These are phyloP conservation scores for Sarcomyxa edulis DNA, from an alignment of 768 basidiomycete genomes.

Conservation along the genomic window DNA sequence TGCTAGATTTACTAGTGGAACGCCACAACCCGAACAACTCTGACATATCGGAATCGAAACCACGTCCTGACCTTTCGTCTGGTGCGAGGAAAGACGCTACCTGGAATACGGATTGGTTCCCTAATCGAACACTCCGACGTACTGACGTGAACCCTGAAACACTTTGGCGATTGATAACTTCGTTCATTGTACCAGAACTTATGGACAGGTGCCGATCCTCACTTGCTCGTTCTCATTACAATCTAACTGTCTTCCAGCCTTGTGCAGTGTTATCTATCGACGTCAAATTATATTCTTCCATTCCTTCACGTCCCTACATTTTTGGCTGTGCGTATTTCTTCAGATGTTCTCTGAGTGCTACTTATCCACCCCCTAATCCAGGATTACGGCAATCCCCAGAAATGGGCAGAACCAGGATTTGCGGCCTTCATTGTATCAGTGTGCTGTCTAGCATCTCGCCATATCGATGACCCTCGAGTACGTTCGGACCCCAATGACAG, in stretches of 20 bases:
- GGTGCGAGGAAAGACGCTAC: constrained; percentile 24
- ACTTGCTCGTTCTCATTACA: constrained; percentile 11
- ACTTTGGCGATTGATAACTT: constrained; percentile 83
- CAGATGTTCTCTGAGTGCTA: not conserved
- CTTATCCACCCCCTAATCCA: constrained; percentile 19
- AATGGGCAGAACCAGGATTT: constrained; percentile 95
- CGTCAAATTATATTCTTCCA: constrained; percentile 89
- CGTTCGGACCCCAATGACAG: constrained; percentile 78
- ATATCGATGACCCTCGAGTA: constrained; percentile 89
- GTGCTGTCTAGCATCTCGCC: constrained; percentile 87
- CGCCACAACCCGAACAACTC: constrained; percentile 37
- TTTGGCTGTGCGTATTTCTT: constrained; percentile 48
- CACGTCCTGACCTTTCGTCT: constrained; percentile 20
- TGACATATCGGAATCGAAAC: constrained; percentile 16
- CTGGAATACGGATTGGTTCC: constrained; percentile 71
- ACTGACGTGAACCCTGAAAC: constrained; percentile 84
- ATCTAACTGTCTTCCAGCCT: constrained; percentile 40
- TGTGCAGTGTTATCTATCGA: constrained; percentile 83
- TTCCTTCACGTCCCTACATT: constrained; percentile 92
- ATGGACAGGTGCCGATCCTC: constrained; percentile 68
- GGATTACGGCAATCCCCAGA: constrained; percentile 92
- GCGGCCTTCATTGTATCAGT: constrained; percentile 91
- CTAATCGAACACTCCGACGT: constrained; percentile 67
- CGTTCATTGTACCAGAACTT: constrained; percentile 80
- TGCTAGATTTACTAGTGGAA: constrained; percentile 80